Percentiles rank a stretch among this genome's conserved stretches.
These are phyloP conservation scores for Eucalyptus fibrosa DNA, from an alignment of 345 rosid genomes.

Conservation along the genomic window DNA sequence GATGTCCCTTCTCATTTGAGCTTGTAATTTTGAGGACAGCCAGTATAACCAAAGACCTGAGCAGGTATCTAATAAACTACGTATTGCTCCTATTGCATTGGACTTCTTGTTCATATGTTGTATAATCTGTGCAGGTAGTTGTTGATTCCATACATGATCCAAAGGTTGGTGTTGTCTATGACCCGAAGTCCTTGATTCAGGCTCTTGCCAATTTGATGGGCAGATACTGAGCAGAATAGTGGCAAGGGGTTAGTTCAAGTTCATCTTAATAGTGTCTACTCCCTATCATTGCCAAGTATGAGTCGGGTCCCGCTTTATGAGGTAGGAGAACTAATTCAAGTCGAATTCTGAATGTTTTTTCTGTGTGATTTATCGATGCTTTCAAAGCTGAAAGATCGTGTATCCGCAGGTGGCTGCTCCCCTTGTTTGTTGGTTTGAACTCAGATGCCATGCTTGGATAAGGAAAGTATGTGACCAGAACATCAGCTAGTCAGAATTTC, in stretches of 20 bases:
- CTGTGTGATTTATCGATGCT: background rate
- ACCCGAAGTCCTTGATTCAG: constrained; percentile 50
- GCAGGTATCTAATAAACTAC: background rate
- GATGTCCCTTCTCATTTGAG: background rate
- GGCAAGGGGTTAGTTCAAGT: background rate
- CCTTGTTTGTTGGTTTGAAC: background rate
- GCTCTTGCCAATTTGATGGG: constrained; percentile 41
- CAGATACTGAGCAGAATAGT: background rate
- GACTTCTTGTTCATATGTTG: background rate
- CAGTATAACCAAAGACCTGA: background rate
- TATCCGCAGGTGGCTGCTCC: background rate
- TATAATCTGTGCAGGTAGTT: constrained; percentile 22
- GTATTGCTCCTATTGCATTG: background rate
- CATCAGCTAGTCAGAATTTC: background rate
- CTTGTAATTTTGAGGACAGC: background rate
- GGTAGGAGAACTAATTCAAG: background rate
- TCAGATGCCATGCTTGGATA: background rate
- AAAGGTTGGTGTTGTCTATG: constrained; percentile 51
- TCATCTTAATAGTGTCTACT: background rate
- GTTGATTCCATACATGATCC: constrained; percentile 46
- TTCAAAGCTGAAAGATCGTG: background rate
- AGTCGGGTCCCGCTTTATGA: background rate
- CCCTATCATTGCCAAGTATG: background rate
- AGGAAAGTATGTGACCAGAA: background rate
- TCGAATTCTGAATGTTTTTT: background rate